Evolutionary conservation across 495 filamentous ascomycete genomes (phyloP), one percentile per base, ranked within the genome.

Genomic region (Baudoinia panamericana): DNA sequence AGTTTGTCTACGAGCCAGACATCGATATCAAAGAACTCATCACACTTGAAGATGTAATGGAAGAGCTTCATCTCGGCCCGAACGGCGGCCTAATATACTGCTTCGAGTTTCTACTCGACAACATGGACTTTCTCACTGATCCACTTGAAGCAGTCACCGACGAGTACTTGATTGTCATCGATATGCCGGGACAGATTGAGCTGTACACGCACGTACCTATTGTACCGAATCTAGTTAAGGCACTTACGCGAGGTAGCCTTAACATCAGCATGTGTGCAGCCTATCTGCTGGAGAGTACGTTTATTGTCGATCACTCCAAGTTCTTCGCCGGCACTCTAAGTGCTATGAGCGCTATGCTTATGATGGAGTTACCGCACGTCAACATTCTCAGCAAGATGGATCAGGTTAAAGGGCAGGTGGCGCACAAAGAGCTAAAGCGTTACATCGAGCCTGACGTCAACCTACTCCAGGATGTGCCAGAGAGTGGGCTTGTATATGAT

Each of bases 141-240:
- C 70, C 76, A 0, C 76, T 97, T 13, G 86, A 93, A 45, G 73
- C 80, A 28, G 68, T 93, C 11, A 84, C 82, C 4, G 90, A 97
- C 48, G 90, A 97, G 53, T 93, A 92, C 59, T 68, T 97, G 29
- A 90, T 93, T 55, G 80, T 97, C 35, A 84, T 97, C 66, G 90
- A 97, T 61, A 94, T 95, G 81, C 90, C 90, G 0, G 90, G 90
- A 18, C 90, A 97, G 63, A 95, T 97, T 61, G 90, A 97, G 62
- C 81, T 97, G 21, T 97, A 96, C 66, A 95, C 90, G 10, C 90
- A 97, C 56, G 79, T 95, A 21, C 90, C 90, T 10, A 78, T 96
- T 52, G 64, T 97, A 18, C 90, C 90, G 2, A 75, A 72, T n/a
- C 71, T 97, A 27, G 75, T 83, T 37, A 77, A 75, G 52, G 82